These are phyloP conservation scores for Nannochloropsis gaditana DNA, from an alignment of 108 stramenopile genomes.

Conservation along the genomic window DNA sequence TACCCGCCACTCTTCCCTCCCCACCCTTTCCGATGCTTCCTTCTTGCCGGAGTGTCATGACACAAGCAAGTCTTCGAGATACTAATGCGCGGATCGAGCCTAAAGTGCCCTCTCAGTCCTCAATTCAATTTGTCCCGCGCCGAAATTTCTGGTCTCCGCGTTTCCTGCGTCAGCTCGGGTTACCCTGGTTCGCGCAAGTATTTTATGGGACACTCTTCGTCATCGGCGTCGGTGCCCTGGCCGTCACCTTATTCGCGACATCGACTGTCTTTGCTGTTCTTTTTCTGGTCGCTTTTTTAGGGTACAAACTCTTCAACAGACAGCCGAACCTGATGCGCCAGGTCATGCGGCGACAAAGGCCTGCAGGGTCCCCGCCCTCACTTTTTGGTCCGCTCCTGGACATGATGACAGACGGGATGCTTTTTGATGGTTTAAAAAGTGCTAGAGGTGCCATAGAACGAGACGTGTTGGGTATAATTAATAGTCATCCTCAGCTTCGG, in stretches of 20 bases:
- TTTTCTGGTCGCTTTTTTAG: neutral
- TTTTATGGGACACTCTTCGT: neutral
- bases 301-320: slow-evolving; percentile 11
- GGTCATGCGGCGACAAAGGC: neutral
- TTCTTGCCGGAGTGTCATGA: neutral
- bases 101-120: neutral
- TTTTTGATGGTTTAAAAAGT: slow-evolving; percentile 4
- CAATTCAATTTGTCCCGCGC: neutral
- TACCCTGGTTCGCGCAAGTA: slow-evolving; percentile 9
- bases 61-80: neutral
- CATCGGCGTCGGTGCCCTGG: neutral
- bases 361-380: neutral
- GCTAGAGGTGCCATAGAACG: neutral
- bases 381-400: neutral
- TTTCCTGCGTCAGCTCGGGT: neutral
- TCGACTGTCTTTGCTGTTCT: neutral
- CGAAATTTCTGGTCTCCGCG: neutral
- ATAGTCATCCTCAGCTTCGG: neutral
- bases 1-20: neutral
- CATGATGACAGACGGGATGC: neutral
- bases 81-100: too few relatives aligned
- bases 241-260: neutral
- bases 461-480: neutral
- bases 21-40: neutral
- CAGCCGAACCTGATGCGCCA: neutral